phyloP scores from a whole-genome alignment of 768 basidiomycete genomes.

The Lepiota brunneoincarnata region DNA sequence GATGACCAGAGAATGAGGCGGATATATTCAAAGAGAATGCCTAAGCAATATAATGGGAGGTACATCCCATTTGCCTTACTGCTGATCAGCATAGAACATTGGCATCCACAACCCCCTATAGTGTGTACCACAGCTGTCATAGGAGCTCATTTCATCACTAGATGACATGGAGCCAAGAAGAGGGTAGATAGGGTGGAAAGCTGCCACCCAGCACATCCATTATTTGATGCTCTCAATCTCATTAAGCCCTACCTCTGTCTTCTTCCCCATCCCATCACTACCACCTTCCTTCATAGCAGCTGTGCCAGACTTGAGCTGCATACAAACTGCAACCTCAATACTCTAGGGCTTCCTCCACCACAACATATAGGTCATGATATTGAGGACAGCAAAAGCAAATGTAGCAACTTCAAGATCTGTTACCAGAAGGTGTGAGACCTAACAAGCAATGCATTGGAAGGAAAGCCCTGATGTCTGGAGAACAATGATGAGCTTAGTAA shows the following conservation, averaged over 20 bases:
- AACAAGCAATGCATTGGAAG: constrained; percentile 5
- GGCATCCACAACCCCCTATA: neutral
- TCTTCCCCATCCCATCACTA: neutral
- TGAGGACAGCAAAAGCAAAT: constrained; percentile 7
- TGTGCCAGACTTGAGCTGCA: neutral
- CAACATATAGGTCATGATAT: constrained; percentile 7
- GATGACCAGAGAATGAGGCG: neutral
- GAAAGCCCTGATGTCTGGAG: constrained; percentile 10
- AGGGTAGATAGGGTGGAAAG: too few relatives aligned
- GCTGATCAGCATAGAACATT: neutral
- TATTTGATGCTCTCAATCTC: too few relatives aligned
- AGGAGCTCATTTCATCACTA: too few relatives aligned
- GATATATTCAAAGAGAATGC: neutral
- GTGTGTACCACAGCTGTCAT: too few relatives aligned
- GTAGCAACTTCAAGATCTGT: constrained; percentile 11
- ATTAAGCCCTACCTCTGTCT: neutral
- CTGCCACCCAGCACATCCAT: too few relatives aligned
- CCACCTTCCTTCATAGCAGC: too few relatives aligned
- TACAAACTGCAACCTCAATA: neutral
- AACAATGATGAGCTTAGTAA: constrained; percentile 11
- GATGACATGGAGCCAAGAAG: too few relatives aligned
- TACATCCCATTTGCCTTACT: neutral
- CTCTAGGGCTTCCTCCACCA: constrained; percentile 16
- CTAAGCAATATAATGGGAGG: neutral
- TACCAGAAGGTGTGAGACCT: neutral